Conservation (phyloP, 1,284 basidiomycete genomes). For the Leccinum solheimii region DNA sequence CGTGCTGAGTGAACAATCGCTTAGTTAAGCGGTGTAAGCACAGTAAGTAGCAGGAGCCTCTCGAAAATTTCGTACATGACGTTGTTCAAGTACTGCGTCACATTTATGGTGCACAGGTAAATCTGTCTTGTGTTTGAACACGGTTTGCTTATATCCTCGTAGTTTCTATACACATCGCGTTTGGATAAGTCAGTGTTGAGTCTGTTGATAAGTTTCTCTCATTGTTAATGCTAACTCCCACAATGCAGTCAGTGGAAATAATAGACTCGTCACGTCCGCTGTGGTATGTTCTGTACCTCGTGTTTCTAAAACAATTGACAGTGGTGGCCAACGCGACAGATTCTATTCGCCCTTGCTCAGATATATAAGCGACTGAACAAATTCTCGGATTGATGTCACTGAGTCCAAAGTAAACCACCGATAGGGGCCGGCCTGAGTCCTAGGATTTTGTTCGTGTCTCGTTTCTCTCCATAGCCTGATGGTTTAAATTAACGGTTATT, state of each 20-base stretch:
- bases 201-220: too few relatives aligned
- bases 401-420: not conserved
- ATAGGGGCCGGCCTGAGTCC: too few relatives aligned
- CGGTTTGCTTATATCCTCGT: not conserved
- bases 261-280: constrained; percentile 13
- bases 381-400: not conserved
- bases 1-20: not conserved
- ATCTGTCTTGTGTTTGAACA: not conserved
- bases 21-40: not conserved
- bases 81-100: constrained; percentile 13
- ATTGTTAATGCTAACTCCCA: not conserved
- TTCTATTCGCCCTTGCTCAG: constrained; percentile 13
- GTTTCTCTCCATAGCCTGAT: not conserved
- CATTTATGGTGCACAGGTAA: constrained; percentile 24
- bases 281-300: constrained; percentile 16
- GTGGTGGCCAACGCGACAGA: not conserved
- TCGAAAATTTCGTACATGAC: not conserved
- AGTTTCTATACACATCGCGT: constrained; percentile 31
- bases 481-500: not conserved
- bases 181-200: constrained; percentile 27
- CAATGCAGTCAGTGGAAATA: constrained; percentile 25
- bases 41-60: constrained; percentile 2
- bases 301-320: not conserved
- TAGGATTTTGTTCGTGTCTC: constrained; percentile 21
- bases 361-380: constrained; percentile 10